Conservation (phyloP, 345 rosid species). For the Populus alba region DNA sequence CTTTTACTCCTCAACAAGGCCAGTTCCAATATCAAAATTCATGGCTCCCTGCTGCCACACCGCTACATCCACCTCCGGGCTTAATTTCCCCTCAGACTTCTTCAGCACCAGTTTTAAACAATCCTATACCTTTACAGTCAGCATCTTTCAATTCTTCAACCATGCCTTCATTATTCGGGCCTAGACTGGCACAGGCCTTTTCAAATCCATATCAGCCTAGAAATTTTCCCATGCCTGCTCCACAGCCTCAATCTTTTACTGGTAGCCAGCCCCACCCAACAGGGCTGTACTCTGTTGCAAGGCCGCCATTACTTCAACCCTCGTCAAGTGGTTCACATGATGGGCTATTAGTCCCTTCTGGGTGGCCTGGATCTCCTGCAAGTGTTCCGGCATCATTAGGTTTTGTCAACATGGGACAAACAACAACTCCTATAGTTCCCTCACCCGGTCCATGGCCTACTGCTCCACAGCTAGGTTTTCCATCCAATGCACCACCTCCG, state of each 20-base stretch:
- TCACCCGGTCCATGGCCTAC: constrained; percentile 34
- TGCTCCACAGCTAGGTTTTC: constrained; percentile 41
- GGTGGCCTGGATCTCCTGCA: constrained; percentile 35
- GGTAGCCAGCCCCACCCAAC: constrained; percentile 44
- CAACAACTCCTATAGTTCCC: constrained; percentile 24
- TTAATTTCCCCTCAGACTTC: constrained; percentile 29
- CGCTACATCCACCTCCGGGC: constrained; percentile 21
- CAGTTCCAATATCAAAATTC: constrained; percentile 53
- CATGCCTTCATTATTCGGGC: constrained; percentile 42
- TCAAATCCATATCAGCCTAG: constrained; percentile 34
- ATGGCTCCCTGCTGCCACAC: constrained; percentile 36
- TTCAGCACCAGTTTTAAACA: constrained; percentile 37
- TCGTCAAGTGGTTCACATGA: constrained; percentile 35
- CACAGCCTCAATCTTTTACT: constrained; percentile 37
- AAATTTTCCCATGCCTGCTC: constrained; percentile 36
- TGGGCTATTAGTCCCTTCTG: constrained; percentile 20
- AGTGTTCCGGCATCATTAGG: constrained; percentile 21
- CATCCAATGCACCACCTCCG: constrained; percentile 16
- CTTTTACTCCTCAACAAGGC: constrained; percentile 38
- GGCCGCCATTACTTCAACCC: constrained; percentile 43
- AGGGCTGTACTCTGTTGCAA: constrained; percentile 33
- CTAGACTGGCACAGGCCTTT: constrained; percentile 41
- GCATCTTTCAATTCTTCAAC: constrained; percentile 32
- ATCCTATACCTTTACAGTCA: constrained; percentile 30
- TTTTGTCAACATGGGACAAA: constrained; percentile 38